Percentiles rank a stretch among this genome's conserved stretches.
Evolutionary conservation across 768 basidiomycete genomes (phyloP).

Genomic region (Xanthoconium stramineum): DNA sequence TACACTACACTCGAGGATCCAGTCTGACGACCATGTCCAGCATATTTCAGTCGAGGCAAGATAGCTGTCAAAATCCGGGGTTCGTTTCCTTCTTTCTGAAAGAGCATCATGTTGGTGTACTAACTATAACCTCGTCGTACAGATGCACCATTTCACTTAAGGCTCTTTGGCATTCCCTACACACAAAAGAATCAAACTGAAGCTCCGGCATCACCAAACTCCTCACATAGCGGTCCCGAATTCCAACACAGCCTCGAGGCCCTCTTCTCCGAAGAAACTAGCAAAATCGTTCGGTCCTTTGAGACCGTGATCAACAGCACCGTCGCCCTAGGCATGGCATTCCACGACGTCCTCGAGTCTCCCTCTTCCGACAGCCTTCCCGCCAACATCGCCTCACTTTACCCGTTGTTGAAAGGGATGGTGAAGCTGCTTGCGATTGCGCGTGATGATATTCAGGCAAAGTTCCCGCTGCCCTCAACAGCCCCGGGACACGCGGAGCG

Average conservation of each 20-base stretch:
- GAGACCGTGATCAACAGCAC: slow-evolving; percentile 3
- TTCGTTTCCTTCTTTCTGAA: not conserved
- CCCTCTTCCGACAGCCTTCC: not conserved
- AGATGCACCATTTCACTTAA: not conserved
- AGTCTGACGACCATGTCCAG: not conserved
- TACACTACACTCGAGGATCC: not conserved
- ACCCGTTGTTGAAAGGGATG: not conserved
- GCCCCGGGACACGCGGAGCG: slow-evolving; percentile 13
- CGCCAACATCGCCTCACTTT: not conserved
- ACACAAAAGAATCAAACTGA: not conserved
- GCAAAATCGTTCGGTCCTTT: not conserved
- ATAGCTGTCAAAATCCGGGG: not conserved
- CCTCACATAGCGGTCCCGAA: not conserved
- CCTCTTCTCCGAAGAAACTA: slow-evolving; percentile 1
- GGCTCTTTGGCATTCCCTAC: not conserved
- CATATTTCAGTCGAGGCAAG: not conserved
- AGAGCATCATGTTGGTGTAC: not conserved
- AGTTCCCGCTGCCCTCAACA: slow-evolving; percentile 4
- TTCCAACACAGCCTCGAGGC: not conserved
- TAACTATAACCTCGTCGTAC: not conserved
- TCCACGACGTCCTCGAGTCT: not conserved
- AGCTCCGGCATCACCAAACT: not conserved
- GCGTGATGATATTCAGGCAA: slow-evolving; percentile 2
- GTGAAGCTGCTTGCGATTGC: not conserved
- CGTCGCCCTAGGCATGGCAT: not conserved